Evolutionary conservation across 1,284 basidiomycete species (phyloP), one percentile per base, ranked within the genome.

Genomic region (Malassezia nana): DNA sequence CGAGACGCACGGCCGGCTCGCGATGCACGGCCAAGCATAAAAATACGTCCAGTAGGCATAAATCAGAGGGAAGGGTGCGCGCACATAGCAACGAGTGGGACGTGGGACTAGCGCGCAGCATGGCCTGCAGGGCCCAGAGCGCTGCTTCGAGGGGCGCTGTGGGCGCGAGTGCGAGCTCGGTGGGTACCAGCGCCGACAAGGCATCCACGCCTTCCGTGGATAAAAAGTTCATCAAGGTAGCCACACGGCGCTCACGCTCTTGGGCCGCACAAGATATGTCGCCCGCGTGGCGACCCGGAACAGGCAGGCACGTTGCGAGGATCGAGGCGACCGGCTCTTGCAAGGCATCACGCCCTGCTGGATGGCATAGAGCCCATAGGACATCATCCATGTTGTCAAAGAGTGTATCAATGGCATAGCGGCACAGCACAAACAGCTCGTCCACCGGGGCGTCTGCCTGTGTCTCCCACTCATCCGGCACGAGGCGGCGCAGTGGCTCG

Each of bases 41-140:
- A 35, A 69, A 33, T 30, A 66, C 60, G n/a, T 64, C 57, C 0
- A 66, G 66, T 6, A 66, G 61, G 13, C 9, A 25, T 2, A 28
- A 15, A 15, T 22, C 2, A 9, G 40, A 41, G 13, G 40, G 40
- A 6, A 41, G 22, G 20, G 24, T 13, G 12, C 50, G 46, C 28
- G 62, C 63, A 6, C 58, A 61, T 1, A 48, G 50, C 16, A 48
- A 1, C 54, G 63, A 1, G 58, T 56, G n/a, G 57, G 51, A 6
- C 52, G 50, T 32, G 59, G 52, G 15, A 63, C 64, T 12, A 54
- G 57, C 6, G 51, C n/a, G n/a, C n/a, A 52, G 57, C 18, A 68
- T 46, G 46, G 65, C 69, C 35, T 63, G 53, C 22, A 70, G 54
- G 1, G 60, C 58, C 59, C 64, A 62, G 1, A 72, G 54, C 1